Base-by-base conservation (phyloP, 495 filamentous ascomycete species). In the Amorphotheca resinae region DNA sequence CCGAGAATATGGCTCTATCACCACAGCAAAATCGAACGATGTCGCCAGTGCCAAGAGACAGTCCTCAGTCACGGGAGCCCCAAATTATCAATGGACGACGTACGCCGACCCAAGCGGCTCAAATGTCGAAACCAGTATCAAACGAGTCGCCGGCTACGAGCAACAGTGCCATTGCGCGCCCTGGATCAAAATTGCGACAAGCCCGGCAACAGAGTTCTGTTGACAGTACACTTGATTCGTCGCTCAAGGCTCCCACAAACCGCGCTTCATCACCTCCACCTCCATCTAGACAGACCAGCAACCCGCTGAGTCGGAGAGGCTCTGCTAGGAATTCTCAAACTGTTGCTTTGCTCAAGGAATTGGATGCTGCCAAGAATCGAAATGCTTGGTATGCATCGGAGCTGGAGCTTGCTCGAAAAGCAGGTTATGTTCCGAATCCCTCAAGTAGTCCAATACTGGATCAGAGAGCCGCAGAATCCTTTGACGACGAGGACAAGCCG, bases 371-470 rank as follows among this genome's bases (percentile, higher is more conserved):
- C 8, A 85, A 82, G 56, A 84, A 79, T 50, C 78, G 81, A 18
- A 96, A 94, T 59, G 87, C 89, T 1, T 99, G 91, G 91, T 95
- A 91, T 62, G 87, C 87, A 5, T 94, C 89, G 1, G 91, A 99
- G 60, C 64, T 99, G 22, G 84, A 91, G 12, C 61, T 96, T 42
- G 91, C 91, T 2, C 76, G 80, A 35, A 88, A 93, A 60, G 77
- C 82, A 8, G 91, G 91, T 6, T 96, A 95, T 55, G 69, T 73
- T 7, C 76, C 83, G 11, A 86, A 76, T 51, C 59, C 79, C 1
- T 77, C 83, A 9, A 72, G 77, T 34, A 85, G 70, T 53, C 80
- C 86, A 18, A 69, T 75, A 1, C 65, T 95, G 32, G 88, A 96
- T 45, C 77, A 83, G 44, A 74, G 79, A 38, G 72, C 71, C 6